Evolutionary conservation across 2,329 filamentous ascomycete genomes (phyloP), one percentile per base, ranked within the genome.

Genomic region (Talaromyces sp.): DNA sequence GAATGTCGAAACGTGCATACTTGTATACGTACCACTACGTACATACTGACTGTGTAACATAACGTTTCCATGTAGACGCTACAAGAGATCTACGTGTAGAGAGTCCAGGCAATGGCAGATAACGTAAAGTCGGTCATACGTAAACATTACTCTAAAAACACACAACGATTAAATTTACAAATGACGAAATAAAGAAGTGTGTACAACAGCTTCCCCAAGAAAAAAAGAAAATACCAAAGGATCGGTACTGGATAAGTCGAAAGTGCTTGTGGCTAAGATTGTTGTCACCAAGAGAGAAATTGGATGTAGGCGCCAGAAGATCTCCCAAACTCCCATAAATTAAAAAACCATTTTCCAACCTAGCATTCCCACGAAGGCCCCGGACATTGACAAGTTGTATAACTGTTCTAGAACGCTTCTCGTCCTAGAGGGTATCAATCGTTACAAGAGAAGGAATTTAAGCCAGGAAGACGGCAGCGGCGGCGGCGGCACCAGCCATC

Each of bases 381-480:
- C 49, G 11, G 49, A 22, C 49, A 53, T 53, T 53, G 49, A 53
- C 49, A 53, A 53, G 49, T 53, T 53, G 49, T 53, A 28, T 28
- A 53, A 53, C 49, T 53, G 49, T 53, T 30, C 17, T n/a, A 22
- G 15, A 36, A 25, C 27, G 22, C 13, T 28, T 17, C 36, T 4
- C 53, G 17, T 22, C 33, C 58, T 36, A 47, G 77, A 60, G 73
- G 70, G 49, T 68, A 70, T 62, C 69, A 65, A 69, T 59, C 58
- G 68, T 64, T 63, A 70, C 68, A 68, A 64, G 64, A 61, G 61
- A 65, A 63, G 59, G 61, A 61, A 71, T 71, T 65, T 73, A 73
- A 64, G 71, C 71, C 62, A 73, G 57, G 70, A 73, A 68, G 69
- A 71, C 64, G 64, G 70, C 71, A 49, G 69, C 69, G 33, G 65